Base-by-base conservation (phyloP, 371 early-diverging fungal genomes). In the Sporodiniella umbellata region DNA sequence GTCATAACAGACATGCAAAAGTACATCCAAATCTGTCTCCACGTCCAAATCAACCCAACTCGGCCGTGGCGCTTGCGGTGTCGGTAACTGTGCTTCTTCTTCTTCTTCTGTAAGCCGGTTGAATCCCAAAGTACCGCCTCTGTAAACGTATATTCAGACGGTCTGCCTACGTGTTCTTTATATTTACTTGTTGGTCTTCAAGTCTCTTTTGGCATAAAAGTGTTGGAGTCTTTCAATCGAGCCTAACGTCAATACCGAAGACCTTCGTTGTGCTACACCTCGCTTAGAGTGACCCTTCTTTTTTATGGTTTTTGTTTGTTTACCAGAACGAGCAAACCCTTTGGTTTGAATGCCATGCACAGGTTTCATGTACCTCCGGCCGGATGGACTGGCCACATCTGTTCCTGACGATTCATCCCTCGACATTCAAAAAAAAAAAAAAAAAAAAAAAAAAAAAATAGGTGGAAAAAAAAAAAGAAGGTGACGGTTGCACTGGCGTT, bases 261-360 rank as follows among this genome's bases (percentile, higher is more conserved):
- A 70, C 50, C 76, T 61, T 45, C 76, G 53, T 57, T 70, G 68
- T 5, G 76, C 76, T 76, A n/a, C n/a, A n/a, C n/a, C n/a, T n/a
- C n/a, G n/a, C n/a, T n/a, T n/a, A n/a, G n/a, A n/a, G n/a, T n/a
- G n/a, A n/a, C n/a, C n/a, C n/a, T n/a, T n/a, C n/a, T n/a, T n/a
- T n/a, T n/a, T n/a, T n/a, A n/a, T n/a, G n/a, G n/a, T 38, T 21
- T 12, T 21, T 38, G 17, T 33, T 11, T 25, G 10, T 43, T n/a
- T 60, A 71, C 75, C 75, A 60, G 75, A 75, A 11, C 67, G 67
- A 42, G 75, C 75, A 62, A 75, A 75, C 2, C 72, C 72, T 48
- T 75, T 75, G 45, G 60, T 68, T 24, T 68, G 75, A 42, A 71
- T 75, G 18, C 75, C 70, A 17, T 75, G 63, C 28, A 71, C 61